A percentile compares a stretch with the other conserved stretches of the same genome.
Evolutionary conservation across 208 protist genomes (phyloP).

Genomic region (Tritrichomonas musculus): DNA sequence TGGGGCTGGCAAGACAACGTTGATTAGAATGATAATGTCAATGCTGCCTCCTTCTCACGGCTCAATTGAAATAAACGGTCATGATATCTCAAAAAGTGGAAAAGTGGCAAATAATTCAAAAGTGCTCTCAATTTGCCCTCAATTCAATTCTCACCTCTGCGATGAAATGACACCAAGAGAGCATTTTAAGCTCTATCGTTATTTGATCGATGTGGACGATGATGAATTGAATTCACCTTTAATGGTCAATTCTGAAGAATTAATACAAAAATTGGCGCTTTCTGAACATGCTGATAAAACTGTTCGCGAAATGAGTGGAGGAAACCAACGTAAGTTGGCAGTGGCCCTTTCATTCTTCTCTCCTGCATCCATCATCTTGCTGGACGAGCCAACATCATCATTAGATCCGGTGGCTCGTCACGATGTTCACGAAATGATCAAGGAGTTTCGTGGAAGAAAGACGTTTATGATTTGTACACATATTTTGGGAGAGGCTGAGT

Average conservation of each 20-base stretch:
- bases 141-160: constrained; percentile 8
- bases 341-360: neutral
- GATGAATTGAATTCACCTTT: neutral
- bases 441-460: neutral
- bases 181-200: neutral
- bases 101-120: neutral
- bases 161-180: neutral
- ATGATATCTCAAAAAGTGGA: neutral
- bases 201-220: neutral
- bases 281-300: neutral
- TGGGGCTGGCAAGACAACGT: constrained; percentile 41
- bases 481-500: neutral
- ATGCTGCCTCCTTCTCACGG: constrained; percentile 6
- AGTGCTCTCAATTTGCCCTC: neutral
- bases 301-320: neutral
- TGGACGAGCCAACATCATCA: neutral
- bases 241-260: no score
- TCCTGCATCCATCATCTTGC: neutral
- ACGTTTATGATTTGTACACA: constrained; percentile 11
- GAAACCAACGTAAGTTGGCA: neutral
- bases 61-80: neutral
- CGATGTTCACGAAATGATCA: neutral
- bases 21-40: constrained; percentile 33
- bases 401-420: neutral
- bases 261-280: neutral